Base-by-base conservation (phyloP, 805 yeast genomes). In the Wickerhamiella parazyma region DNA sequence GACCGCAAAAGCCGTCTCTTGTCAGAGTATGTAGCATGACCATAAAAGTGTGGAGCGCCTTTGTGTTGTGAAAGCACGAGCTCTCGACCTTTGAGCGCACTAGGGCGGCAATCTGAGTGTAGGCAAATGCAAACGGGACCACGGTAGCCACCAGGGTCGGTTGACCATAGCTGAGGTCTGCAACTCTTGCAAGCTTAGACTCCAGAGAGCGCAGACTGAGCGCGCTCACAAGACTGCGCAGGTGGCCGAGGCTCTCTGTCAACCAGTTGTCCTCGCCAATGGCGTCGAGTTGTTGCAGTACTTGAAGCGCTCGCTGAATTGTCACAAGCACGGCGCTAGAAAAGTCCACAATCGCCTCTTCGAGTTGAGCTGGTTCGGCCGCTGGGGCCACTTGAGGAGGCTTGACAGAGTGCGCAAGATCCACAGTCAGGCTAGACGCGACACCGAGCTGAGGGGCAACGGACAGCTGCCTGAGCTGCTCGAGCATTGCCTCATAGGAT, bases 1-100 rank as follows among this genome's bases (percentile, higher is more conserved):
- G 98, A 1, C 93, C 74, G 57, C 98, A 91, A 71, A 86, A 87
- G 0, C 98, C 98, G 44, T 79, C 73, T 11, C 73, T 73, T 0
- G 94, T 75, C 22, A 91, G 62, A 6, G 70, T 70, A 48, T 69
- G 64, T 31, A 91, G 67, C 6, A 77, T 56, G 6, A 68, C 62
- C 7, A 79, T 53, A 40, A 91, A 62, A 31, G 74, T 65, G 54
- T 66, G 79, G 0, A 85, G 68, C 7, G 86, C 79, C 48, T 74
- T 74, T 4, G 83, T 68, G 8, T 75, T 63, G 22, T 71, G 68
- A 17, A 61, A 48, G 55, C 82, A 82, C 53, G 75, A 68, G 0
- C 51, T 50, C 38, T 71, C 66, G 8, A 69, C 56, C 44, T 72
- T 71, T 11, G 58, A 55, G 41, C 74, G 55, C 1, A 83, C 56